A percentile compares a stretch with the other conserved stretches of the same genome.
These are phyloP conservation scores for Neurospora africana DNA, from an alignment of 495 filamentous ascomycete genomes.

Conservation along the genomic window DNA sequence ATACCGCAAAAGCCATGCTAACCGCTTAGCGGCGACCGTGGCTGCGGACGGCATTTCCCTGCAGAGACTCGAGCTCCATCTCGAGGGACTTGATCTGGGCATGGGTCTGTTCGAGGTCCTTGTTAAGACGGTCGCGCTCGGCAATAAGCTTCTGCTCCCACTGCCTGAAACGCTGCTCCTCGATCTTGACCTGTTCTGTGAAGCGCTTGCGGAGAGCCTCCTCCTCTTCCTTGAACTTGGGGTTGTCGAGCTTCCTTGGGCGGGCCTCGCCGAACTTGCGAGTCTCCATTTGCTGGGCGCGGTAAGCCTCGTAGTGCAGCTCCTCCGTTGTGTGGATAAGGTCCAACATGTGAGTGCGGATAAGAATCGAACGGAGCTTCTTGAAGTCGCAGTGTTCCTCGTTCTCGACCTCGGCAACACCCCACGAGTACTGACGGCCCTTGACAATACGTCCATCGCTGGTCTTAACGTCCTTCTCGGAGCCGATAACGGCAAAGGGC, in stretches of 20 bases:
- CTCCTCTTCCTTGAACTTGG: constrained; percentile 99
- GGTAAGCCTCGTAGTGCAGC: constrained; percentile 97
- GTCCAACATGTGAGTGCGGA: constrained; percentile 99
- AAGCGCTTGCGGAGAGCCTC: constrained; percentile 96
- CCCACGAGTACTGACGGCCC: constrained; percentile 98
- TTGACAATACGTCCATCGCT: constrained; percentile 91
- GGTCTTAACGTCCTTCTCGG: constrained; percentile 98
- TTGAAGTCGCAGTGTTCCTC: constrained; percentile 99
- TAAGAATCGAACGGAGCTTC: constrained; percentile 96
- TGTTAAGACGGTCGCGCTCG: constrained; percentile 96
- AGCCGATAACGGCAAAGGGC: constrained; percentile 98
- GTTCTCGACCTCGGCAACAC: constrained; percentile 98
- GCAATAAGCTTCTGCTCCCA: constrained; percentile 99
- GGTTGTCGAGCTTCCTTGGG: constrained; percentile 96
- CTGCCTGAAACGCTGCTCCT: constrained; percentile 95
- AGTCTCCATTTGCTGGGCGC: constrained; percentile 98
- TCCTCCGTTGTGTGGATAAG: constrained; percentile 99
- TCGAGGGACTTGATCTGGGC: constrained; percentile 96
- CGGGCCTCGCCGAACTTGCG: constrained; percentile 97
- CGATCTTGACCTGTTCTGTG: constrained; percentile 99
- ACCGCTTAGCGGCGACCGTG: constrained; percentile 77
- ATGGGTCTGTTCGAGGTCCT: constrained; percentile 94
- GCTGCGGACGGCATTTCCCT: constrained; percentile 84
- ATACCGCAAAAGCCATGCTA: not conserved
- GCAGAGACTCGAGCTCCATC: constrained; percentile 82